A percentile compares a stretch with the other conserved stretches of the same genome.
Conservation (phyloP, 106 monocot genomes). For the Acanthochlamys bracteata region DNA sequence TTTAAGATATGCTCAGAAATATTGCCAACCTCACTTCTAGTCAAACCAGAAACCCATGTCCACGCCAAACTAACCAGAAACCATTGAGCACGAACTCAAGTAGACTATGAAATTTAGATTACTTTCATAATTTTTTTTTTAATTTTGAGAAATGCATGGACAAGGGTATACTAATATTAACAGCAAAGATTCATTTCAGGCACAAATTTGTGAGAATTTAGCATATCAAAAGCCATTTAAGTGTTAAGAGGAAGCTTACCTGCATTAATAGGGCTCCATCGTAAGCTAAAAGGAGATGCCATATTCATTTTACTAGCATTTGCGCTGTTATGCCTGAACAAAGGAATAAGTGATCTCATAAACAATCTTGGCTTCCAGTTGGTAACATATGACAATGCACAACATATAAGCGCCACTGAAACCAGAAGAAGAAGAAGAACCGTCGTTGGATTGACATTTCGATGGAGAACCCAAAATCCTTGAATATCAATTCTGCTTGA, state of each 20-base stretch:
- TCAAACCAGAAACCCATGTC: no score
- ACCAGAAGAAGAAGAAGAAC: constrained; percentile 44
- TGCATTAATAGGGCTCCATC: constrained; percentile 68
- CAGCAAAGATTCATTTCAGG: no score
- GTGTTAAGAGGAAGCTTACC: constrained; percentile 27
- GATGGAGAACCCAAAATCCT: constrained; percentile 36
- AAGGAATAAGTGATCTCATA: constrained; percentile 51
- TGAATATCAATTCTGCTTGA: constrained; percentile 47
- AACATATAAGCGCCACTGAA: constrained; percentile 39
- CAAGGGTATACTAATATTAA: no score
- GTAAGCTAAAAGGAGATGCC: constrained; percentile 44
- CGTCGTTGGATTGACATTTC: constrained; percentile 23
- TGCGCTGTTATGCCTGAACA: constrained; percentile 57
- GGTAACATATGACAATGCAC: constrained; percentile 37
- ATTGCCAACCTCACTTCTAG: no score
- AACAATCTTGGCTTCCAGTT: constrained; percentile 51
- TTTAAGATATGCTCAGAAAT: no score
- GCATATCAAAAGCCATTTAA: no score
- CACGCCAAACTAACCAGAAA: no score
- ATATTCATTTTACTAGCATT: constrained; percentile 29
- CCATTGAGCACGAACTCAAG: no score
- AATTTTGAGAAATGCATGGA: no score
- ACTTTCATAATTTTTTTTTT: no score
- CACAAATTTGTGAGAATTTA: no score
- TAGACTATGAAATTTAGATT: no score